Evolutionary conservation across 202 grass and related monocot species (phyloP).

Genomic region (Elaeis oleifera): DNA sequence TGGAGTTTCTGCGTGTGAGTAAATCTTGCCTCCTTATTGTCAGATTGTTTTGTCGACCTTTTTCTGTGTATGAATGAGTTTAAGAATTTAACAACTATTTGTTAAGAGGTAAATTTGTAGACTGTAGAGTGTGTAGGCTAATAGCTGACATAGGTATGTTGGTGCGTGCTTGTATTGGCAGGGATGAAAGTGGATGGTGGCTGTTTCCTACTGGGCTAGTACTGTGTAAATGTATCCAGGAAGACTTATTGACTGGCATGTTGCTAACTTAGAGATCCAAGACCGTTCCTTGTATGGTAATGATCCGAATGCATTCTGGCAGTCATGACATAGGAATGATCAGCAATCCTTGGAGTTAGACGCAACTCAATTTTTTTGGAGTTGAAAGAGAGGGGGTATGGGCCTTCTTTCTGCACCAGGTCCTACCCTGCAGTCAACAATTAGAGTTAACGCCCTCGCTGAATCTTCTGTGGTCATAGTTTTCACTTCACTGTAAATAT

Average conservation of each 20-base stretch:
- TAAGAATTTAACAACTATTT: neutral
- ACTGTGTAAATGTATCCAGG: slow-evolving; percentile 96
- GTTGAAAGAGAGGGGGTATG: slow-evolving; percentile 43
- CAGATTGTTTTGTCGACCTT: neutral
- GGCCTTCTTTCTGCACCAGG: slow-evolving; percentile 50
- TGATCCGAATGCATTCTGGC: slow-evolving; percentile 83
- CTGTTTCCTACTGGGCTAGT: slow-evolving; percentile 77
- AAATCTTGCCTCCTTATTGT: slow-evolving; percentile 5
- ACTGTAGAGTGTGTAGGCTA: neutral
- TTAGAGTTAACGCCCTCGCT: slow-evolving; percentile 29
- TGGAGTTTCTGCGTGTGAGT: slow-evolving; percentile 92
- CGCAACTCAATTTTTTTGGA: slow-evolving; percentile 3
- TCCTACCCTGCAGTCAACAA: slow-evolving; percentile 31
- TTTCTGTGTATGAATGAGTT: neutral
- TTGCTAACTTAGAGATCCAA: slow-evolving; percentile 97
- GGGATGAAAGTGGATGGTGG: slow-evolving; percentile 99
- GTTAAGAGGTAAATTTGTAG: neutral
- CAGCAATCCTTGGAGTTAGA: neutral
- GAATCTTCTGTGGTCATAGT: slow-evolving; percentile 45
- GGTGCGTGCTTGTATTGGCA: slow-evolving; percentile 12
- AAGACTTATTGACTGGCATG: slow-evolving; percentile 98
- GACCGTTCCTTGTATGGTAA: slow-evolving; percentile 90
- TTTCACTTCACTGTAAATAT: slow-evolving; percentile 59
- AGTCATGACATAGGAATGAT: slow-evolving; percentile 47
- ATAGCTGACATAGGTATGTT: neutral